A percentile compares a stretch with the other conserved stretches of the same genome.
Conservation (phyloP, 1,284 basidiomycete species). For the Serendipita sp. region DNA sequence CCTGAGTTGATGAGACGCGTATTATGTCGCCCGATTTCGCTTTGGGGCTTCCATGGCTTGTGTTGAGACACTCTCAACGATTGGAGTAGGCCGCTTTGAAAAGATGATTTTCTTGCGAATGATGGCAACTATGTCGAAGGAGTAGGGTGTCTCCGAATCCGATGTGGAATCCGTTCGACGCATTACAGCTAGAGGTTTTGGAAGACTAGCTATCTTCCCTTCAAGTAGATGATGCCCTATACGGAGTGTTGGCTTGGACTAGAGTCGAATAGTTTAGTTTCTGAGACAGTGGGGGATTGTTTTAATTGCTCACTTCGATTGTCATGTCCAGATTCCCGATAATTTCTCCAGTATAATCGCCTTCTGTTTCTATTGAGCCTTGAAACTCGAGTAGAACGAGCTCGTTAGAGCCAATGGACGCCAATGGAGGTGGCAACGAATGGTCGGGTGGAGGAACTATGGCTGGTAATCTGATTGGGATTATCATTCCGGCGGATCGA, state of each 20-base stretch:
- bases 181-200: slow-evolving; percentile 63
- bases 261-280: background rate
- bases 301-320: slow-evolving; percentile 13
- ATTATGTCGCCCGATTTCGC: background rate
- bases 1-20: background rate
- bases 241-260: slow-evolving; percentile 66
- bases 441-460: slow-evolving; percentile 19
- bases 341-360: slow-evolving; percentile 37
- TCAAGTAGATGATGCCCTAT: slow-evolving; percentile 85
- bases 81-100: slow-evolving; percentile 60
- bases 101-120: slow-evolving; percentile 69
- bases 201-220: slow-evolving; percentile 62
- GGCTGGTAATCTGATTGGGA: slow-evolving; percentile 9
- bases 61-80: slow-evolving; percentile 17
- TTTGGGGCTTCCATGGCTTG: background rate
- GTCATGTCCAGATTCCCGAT: slow-evolving; percentile 46
- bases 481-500: slow-evolving; percentile 3
- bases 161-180: slow-evolving; percentile 19
- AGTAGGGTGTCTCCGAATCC: slow-evolving; percentile 21
- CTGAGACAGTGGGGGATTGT: no score
- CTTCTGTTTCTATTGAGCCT: slow-evolving; percentile 51
- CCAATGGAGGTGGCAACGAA: slow-evolving; percentile 43
- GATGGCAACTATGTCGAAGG: slow-evolving; percentile 39
- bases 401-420: slow-evolving; percentile 52
- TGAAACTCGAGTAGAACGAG: slow-evolving; percentile 63